Evolutionary conservation across 2,329 filamentous ascomycete genomes (phyloP).

Genomic region (Aureobasidium zeae): DNA sequence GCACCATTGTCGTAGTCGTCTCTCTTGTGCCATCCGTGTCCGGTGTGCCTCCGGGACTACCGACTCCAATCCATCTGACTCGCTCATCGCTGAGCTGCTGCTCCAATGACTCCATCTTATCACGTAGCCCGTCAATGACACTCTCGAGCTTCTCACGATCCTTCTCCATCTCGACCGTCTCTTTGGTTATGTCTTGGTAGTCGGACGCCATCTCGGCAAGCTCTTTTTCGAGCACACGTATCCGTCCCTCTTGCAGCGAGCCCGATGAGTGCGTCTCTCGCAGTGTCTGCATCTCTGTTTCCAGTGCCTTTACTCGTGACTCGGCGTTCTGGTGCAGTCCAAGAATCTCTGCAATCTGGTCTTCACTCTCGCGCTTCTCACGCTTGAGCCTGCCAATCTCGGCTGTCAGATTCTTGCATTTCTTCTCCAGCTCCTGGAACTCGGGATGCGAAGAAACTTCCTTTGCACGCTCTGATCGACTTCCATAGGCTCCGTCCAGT

Average conservation of each 20-base stretch:
- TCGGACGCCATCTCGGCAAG: conserved; percentile 58
- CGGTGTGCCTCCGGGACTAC: conserved; percentile 40
- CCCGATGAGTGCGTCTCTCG: conserved; percentile 3
- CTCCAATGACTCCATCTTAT: conserved; percentile 55
- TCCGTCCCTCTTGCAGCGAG: conserved; percentile 20
- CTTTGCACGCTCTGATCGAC: conserved; percentile 58
- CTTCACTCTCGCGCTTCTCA: conserved; percentile 22
- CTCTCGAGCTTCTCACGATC: conserved; percentile 57
- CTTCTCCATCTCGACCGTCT: conserved; percentile 61
- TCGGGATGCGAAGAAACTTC: conserved; percentile 50
- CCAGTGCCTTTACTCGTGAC: conserved; percentile 16
- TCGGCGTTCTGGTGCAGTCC: conserved; percentile 28
- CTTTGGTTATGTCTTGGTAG: conserved; percentile 61
- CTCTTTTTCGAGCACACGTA: conserved; percentile 51
- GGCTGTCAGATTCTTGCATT: conserved; percentile 25
- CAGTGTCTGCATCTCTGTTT: conserved; percentile 23
- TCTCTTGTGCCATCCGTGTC: conserved; percentile 34
- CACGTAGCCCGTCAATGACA: conserved; percentile 53
- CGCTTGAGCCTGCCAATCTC: conserved; percentile 37
- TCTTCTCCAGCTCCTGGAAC: conserved; percentile 36
- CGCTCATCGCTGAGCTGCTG: conserved; percentile 57
- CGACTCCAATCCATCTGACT: conserved; percentile 55
- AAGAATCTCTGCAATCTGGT: conserved; percentile 37
- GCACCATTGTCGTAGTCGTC: conserved; percentile 56
- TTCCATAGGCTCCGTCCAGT: conserved; percentile 88